These are phyloP conservation scores for Ascoidea asiatica DNA, from an alignment of 805 yeast genomes.

Conservation along the genomic window DNA sequence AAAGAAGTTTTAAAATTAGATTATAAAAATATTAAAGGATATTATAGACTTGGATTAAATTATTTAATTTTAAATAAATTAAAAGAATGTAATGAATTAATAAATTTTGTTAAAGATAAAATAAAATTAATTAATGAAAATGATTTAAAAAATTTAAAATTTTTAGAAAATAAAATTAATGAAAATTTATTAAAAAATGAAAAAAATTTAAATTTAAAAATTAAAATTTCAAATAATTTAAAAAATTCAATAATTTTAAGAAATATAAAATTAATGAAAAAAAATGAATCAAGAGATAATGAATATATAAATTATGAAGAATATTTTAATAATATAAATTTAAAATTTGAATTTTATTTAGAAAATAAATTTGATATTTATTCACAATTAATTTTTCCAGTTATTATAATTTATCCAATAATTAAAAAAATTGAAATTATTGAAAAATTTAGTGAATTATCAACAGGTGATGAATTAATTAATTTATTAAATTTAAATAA, in stretches of 20 bases:
- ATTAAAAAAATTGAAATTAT: constrained; percentile 75
- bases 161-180: constrained; percentile 18
- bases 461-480: constrained; percentile 51
- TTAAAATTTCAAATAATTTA: constrained; percentile 26
- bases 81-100: constrained; percentile 60
- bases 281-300: constrained; percentile 6
- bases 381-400: constrained; percentile 73
- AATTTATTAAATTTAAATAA: constrained; percentile 53
- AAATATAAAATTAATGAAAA: neutral
- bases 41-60: constrained; percentile 75
- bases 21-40: constrained; percentile 68
- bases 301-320: neutral
- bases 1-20: constrained; percentile 52
- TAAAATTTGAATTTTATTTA: constrained; percentile 34
- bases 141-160: constrained; percentile 22
- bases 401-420: constrained; percentile 70
- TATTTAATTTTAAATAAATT: constrained; percentile 50
- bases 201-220: constrained; percentile 9
- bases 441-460: constrained; percentile 59
- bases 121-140: constrained; percentile 29
- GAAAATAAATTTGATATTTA: constrained; percentile 58
- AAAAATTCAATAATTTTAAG: constrained; percentile 26
- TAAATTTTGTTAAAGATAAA: constrained; percentile 54
- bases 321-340: constrained; percentile 16
- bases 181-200: constrained; percentile 18